Percentiles rank a stretch among this genome's conserved stretches.
These are phyloP conservation scores for Ophiocordyceps unilateralis DNA, from an alignment of 2,329 filamentous ascomycete genomes.

Conservation along the genomic window DNA sequence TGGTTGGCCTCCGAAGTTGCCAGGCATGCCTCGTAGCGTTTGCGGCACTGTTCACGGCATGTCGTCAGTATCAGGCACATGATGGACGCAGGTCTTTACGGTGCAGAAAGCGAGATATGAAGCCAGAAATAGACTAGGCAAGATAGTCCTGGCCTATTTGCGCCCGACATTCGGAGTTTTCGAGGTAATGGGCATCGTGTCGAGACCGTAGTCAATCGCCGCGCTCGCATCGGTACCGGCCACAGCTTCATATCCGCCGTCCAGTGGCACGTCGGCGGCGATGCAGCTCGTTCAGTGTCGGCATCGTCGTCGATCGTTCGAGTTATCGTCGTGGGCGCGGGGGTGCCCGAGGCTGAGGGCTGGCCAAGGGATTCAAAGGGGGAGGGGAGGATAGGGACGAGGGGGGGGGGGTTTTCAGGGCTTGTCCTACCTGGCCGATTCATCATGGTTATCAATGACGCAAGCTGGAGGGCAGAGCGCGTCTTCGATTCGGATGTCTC, in stretches of 20 bases:
- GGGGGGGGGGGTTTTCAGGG: conserved; percentile 6
- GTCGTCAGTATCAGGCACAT: conserved; percentile 9
- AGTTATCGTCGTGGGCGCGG: background rate
- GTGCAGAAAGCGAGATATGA: background rate
- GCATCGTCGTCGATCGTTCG: background rate
- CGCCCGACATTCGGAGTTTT: background rate
- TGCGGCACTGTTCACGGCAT: conserved; percentile 40
- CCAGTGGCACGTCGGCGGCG: conserved; percentile 30
- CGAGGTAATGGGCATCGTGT: background rate
- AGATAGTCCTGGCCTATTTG: background rate
- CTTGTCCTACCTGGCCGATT: conserved; percentile 40
- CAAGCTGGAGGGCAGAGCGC: background rate
- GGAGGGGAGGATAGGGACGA: no score
- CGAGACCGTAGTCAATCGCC: background rate
- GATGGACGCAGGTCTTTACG: background rate
- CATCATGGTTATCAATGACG: conserved; percentile 23
- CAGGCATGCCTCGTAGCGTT: conserved; percentile 43
- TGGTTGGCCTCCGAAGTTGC: conserved; percentile 41
- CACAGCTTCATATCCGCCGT: background rate
- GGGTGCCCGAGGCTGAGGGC: conserved; percentile 6
- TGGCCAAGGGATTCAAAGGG: conserved; percentile 7
- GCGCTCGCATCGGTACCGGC: no score
- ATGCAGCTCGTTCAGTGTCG: conserved; percentile 23
- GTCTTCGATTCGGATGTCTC: background rate
- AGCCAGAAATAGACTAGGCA: background rate